A percentile compares a stretch with the other conserved stretches of the same genome.
Evolutionary conservation across 148 eudicot species (phyloP).

Genomic region (Heliosperma pusillum): DNA sequence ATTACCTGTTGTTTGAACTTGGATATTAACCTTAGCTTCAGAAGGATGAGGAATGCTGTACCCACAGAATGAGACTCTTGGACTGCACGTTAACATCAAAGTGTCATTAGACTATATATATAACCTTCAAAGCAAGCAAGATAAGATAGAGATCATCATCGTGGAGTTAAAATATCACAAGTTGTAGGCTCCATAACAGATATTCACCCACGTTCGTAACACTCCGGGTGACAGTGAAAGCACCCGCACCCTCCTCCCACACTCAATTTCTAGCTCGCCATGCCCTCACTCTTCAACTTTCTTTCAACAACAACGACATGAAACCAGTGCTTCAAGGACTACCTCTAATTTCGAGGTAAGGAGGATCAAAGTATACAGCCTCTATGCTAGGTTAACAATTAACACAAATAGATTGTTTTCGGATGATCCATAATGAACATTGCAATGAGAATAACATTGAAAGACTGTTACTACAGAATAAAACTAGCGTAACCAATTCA

Average conservation of each 20-base stretch:
- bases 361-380: too few relatives aligned
- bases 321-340: too few relatives aligned
- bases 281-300: too few relatives aligned
- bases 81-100: slow-evolving; percentile 47
- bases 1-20: slow-evolving; percentile 92
- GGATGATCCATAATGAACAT: neutral
- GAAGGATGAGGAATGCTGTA: slow-evolving; percentile 98
- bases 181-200: neutral
- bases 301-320: too few relatives aligned
- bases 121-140: neutral
- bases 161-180: neutral
- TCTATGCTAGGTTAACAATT: too few relatives aligned
- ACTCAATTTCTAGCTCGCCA: too few relatives aligned
- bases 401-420: neutral
- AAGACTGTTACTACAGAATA: too few relatives aligned
- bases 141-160: neutral
- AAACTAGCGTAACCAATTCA: neutral
- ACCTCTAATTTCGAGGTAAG: too few relatives aligned
- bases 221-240: neutral
- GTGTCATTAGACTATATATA: neutral
- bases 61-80: slow-evolving; percentile 76
- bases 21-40: slow-evolving; percentile 79
- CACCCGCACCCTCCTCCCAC: too few relatives aligned
- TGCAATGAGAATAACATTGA: neutral
- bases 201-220: neutral